phyloP scores from a whole-genome alignment of 108 stramenopile species.

The Bacterosira constricta region DNA sequence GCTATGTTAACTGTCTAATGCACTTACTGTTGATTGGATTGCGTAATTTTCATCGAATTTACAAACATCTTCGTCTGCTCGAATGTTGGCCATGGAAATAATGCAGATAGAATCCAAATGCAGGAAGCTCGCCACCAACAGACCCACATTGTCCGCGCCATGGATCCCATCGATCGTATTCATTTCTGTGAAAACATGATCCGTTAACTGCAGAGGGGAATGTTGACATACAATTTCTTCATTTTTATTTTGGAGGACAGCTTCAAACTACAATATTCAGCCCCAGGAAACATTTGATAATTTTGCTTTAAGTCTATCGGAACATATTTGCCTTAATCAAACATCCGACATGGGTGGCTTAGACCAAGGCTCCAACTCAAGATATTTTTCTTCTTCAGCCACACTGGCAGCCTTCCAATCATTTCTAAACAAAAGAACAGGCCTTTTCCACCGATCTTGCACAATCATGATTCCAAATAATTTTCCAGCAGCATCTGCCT shows the following conservation, averaged over 20 bases:
- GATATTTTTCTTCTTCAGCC: constrained; percentile 76
- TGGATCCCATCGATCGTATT: neutral
- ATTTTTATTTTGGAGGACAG: no score
- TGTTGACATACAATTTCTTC: no score
- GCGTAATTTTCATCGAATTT: no score
- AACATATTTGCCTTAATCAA: constrained; percentile 38
- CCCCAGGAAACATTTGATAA: neutral
- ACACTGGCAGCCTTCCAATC: constrained; percentile 94
- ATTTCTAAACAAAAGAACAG: constrained; percentile 93
- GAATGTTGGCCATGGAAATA: no score
- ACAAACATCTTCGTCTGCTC: no score
- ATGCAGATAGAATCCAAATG: no score
- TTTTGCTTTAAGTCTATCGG: neutral
- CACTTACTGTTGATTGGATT: no score
- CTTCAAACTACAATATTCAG: no score
- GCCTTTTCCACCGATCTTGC: constrained; percentile 89
- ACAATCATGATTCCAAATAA: constrained; percentile 92
- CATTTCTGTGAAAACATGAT: neutral
- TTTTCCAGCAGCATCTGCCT: constrained; percentile 88
- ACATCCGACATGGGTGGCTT: constrained; percentile 74
- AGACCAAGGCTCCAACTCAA: constrained; percentile 75
- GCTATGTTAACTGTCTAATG: no score
- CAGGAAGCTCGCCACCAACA: no score
- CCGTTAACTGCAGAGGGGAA: no score
- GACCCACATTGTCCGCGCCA: no score